Base-by-base conservation (phyloP, 2,329 filamentous ascomycete genomes). In the Monilinia laxa region DNA sequence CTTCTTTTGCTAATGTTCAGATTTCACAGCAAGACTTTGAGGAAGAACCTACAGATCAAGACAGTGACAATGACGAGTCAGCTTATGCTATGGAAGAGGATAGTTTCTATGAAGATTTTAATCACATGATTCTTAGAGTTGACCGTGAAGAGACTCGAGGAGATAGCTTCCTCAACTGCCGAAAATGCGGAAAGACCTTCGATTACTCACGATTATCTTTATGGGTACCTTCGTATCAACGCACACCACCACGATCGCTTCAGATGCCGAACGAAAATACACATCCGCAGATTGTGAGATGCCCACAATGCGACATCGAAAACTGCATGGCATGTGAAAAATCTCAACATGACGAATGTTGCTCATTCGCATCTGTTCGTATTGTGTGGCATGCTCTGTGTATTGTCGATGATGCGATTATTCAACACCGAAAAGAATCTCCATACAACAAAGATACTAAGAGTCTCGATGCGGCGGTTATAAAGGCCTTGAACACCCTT, bases 311-410 rank as follows among this genome's bases (percentile, higher is more conserved):
- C 4, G 7, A 18, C 14, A 20, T 12, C 3, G 57, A 60, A 2
- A 60, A 60, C 1, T 60, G 57, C 6, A 49, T 60, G 57, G 57
- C 25, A 1, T 60, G 57, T 2, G 57, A 49, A 7, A 49, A 60
- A 3, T 35, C 28, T 12, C 57, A 42, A 0, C 57, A 49, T 49
- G 57, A 38, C 0, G 2, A 60, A 4, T 18, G 12, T 7, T 60
- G 57, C 31, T 38, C 28, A 10, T 60, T 35, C n/a, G 57, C 20
- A 1, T 4, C 23, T 1, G 31, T n/a, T 60, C 42, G 28, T n/a
- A 25, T 38, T 10, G 42, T 60, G 20, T 60, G 57, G 57, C 28
- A 60, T 51, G 42, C 57, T 16, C 31, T 60, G 20, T 60, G 57
- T 5, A 3, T 28, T 11, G 57, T 60, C 0, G 57, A 60, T 6